Conservation (phyloP, 164 flowering plant genomes). For the Umbilicus rupestris region DNA sequence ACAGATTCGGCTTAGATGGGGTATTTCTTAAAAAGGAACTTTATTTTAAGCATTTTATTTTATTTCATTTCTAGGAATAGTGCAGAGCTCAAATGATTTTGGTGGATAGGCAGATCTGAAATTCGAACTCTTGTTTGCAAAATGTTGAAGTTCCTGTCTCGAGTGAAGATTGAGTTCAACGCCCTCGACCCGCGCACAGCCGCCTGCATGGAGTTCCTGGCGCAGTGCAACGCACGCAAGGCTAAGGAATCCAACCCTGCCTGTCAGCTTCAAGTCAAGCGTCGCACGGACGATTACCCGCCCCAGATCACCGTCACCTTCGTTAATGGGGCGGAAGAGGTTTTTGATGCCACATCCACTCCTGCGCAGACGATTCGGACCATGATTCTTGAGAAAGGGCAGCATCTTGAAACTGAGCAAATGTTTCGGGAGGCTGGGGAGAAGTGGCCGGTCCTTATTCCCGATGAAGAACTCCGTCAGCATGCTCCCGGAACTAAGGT, state of each 20-base stretch:
- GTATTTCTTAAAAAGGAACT: no score
- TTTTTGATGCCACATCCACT: conserved; percentile 63
- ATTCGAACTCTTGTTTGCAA: no score
- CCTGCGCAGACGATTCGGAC: conserved; percentile 58
- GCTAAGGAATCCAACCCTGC: conserved; percentile 89
- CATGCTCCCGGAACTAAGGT: conserved; percentile 69
- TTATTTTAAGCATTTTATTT: no score
- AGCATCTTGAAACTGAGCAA: conserved; percentile 75
- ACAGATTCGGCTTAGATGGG: no score
- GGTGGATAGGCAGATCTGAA: no score
- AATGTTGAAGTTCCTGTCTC: conserved; percentile 88
- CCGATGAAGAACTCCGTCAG: conserved; percentile 59
- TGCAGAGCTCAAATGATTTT: no score
- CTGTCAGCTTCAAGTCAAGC: conserved; percentile 69
- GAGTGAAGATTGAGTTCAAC: conserved; percentile 81
- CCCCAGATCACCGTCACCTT: conserved; percentile 85
- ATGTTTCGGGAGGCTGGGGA: conserved; percentile 88
- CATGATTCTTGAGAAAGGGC: conserved; percentile 75
- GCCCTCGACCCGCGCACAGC: conserved; percentile 72
- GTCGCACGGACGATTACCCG: conserved; percentile 79
- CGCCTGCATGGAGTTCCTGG: conserved; percentile 84
- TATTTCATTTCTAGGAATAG: no score
- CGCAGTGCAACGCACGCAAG: conserved; percentile 83
- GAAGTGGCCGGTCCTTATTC: conserved; percentile 83
- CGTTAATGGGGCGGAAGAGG: conserved; percentile 77